phyloP scores from a whole-genome alignment of 805 yeast genomes.

The Ogataea methylovora region DNA sequence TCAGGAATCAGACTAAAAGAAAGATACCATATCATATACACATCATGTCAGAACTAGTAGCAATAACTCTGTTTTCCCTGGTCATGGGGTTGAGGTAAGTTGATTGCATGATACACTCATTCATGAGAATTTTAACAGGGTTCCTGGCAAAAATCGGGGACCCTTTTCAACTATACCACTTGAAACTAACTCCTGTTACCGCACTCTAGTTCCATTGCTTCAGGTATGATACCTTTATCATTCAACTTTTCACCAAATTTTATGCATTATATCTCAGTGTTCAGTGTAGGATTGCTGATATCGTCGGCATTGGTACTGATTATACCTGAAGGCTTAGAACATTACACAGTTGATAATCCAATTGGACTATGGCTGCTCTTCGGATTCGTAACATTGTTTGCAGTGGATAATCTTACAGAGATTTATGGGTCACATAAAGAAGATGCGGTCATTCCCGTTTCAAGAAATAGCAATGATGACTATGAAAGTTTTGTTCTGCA shows the following conservation, averaged over 20 bases:
- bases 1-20: too few species aligned
- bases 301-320: conserved; percentile 54
- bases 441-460: too few species aligned
- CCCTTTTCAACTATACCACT: too few species aligned
- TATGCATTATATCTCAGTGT: conserved; percentile 34
- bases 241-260: conserved; percentile 16
- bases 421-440: not conserved
- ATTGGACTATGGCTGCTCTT: conserved; percentile 42
- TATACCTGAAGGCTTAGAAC: conserved; percentile 59
- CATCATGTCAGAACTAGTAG: conserved; percentile 12
- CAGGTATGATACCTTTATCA: conserved; percentile 22
- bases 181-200: too few species aligned
- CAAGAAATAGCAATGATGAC: too few species aligned
- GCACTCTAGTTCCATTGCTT: conserved; percentile 21
- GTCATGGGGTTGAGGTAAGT: conserved; percentile 16
- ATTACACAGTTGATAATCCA: conserved; percentile 13
- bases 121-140: too few species aligned
- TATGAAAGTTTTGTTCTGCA: too few species aligned
- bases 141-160: too few species aligned
- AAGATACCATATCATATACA: too few species aligned
- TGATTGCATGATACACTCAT: not conserved
- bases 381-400: conserved; percentile 50
- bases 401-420: conserved; percentile 30
- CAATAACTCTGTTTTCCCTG: conserved; percentile 12
- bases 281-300: conserved; percentile 54